These are phyloP conservation scores for Saccharomycopsis synnaedendra DNA, from an alignment of 805 yeast genomes.

Conservation along the genomic window DNA sequence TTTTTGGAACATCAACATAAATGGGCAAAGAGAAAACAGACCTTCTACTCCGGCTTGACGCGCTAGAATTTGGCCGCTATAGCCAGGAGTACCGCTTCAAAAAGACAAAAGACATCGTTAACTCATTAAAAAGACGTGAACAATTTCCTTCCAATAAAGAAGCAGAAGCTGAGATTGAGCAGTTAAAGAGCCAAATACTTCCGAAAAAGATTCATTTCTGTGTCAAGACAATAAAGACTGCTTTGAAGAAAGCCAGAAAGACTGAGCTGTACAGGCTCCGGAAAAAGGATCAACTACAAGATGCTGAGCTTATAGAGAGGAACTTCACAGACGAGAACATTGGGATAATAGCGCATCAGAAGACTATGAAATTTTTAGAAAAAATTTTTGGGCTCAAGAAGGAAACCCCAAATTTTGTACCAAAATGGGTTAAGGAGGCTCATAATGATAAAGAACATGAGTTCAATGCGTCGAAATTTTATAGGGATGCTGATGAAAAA, in stretches of 20 bases:
- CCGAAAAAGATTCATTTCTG: slow-evolving; percentile 39
- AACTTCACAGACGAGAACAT: slow-evolving; percentile 5
- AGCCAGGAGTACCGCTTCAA: slow-evolving; percentile 4
- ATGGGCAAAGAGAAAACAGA: neutral
- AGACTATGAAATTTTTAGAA: slow-evolving; percentile 15
- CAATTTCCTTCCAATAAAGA: slow-evolving; percentile 29
- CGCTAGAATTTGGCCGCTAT: slow-evolving; percentile 32
- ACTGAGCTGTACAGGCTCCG: slow-evolving; percentile 9
- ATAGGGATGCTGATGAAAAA: slow-evolving; percentile 23
- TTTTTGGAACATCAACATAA: too few species aligned
- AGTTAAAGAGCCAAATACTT: slow-evolving; percentile 34
- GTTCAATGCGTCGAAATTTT: slow-evolving; percentile 36
- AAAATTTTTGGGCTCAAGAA: slow-evolving; percentile 25
- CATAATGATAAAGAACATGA: slow-evolving; percentile 23
- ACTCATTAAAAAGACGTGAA: slow-evolving; percentile 31
- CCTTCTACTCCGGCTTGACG: slow-evolving; percentile 31
- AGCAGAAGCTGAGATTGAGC: slow-evolving; percentile 37
- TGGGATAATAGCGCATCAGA: slow-evolving; percentile 13
- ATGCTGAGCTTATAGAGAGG: neutral
- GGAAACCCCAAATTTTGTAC: slow-evolving; percentile 21
- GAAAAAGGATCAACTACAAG: slow-evolving; percentile 6
- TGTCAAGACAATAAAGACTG: slow-evolving; percentile 29
- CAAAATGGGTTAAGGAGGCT: slow-evolving; percentile 23
- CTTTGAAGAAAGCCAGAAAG: slow-evolving; percentile 23
- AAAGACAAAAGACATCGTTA: slow-evolving; percentile 24